Conservation (phyloP, 75 land plant species). For the Chamaecyparis obtusa region DNA sequence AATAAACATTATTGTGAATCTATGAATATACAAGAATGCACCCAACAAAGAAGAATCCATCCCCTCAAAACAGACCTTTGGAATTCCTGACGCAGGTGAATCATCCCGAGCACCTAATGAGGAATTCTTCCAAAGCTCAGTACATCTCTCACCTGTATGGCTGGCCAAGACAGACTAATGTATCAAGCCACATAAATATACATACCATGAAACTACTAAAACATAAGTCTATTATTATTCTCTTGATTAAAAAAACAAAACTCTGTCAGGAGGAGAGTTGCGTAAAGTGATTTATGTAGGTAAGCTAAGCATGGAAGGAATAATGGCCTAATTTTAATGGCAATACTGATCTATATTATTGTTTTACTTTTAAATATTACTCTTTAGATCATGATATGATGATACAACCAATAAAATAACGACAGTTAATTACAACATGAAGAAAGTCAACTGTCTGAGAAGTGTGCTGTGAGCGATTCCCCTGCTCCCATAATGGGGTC, state of each 20-base stretch:
- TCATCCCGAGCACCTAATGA: neutral
- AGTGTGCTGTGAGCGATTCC: no score
- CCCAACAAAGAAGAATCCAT: neutral
- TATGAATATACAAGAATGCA: neutral
- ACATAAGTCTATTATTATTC: neutral
- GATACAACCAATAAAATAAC: no score
- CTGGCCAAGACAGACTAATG: neutral
- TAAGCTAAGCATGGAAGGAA: neutral
- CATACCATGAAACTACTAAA: neutral
- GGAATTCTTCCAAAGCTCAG: neutral
- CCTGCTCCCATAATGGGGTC: no score
- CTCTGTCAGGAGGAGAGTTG: neutral
- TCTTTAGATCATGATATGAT: no score
- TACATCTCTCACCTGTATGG: neutral
- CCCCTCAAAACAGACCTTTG: constrained; percentile 3
- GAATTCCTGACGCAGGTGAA: neutral
- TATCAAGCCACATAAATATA: neutral
- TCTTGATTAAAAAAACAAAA: neutral
- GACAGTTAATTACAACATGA: no score
- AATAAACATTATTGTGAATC: neutral
- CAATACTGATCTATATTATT: neutral
- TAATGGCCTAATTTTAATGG: neutral
- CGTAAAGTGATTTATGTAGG: neutral
- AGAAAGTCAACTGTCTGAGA: no score
- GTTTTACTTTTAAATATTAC: no score